Evolutionary conservation across 169 alveolate species (phyloP).

Genomic region (Eimeria praecox): DNA sequence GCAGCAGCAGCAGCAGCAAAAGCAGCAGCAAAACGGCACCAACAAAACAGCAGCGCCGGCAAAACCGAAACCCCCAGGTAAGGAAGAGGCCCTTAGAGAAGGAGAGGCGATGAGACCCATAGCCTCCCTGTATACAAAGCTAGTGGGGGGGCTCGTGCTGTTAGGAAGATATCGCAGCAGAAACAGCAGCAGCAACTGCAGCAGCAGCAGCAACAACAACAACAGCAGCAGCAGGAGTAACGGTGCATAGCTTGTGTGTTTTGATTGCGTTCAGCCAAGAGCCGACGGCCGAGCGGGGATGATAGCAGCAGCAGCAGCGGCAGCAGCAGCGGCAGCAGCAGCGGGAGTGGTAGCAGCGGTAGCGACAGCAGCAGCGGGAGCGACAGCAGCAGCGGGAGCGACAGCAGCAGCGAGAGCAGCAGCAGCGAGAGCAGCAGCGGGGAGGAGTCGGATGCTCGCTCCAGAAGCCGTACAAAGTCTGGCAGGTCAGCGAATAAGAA

Average conservation of each 20-base stretch:
- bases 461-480: conserved; percentile 50
- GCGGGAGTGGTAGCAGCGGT: conserved; percentile 14
- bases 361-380: conserved; percentile 44
- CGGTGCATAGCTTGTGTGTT: background rate
- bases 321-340: conserved; percentile 32
- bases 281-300: conserved; percentile 17
- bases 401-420: conserved; percentile 61
- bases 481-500: conserved; percentile 47
- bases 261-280: background rate
- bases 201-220: too few species aligned
- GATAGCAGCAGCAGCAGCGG: conserved; percentile 53
- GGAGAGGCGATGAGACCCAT: background rate
- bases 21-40: conserved; percentile 55
- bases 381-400: conserved; percentile 65
- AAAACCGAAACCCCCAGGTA: conserved; percentile 13
- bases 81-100: background rate
- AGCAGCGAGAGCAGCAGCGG: conserved; percentile 82
- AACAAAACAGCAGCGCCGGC: conserved; percentile 39
- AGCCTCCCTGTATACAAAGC: background rate
- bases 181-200: background rate
- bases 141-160: background rate
- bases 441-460: conserved; percentile 72
- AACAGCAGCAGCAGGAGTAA: background rate
- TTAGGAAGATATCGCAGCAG: background rate
- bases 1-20: background rate